Percentiles rank a stretch among this genome's conserved stretches.
Evolutionary conservation across 2,329 filamentous ascomycete species (phyloP).

Genomic region (Paracorniculantispora psalliotae): DNA sequence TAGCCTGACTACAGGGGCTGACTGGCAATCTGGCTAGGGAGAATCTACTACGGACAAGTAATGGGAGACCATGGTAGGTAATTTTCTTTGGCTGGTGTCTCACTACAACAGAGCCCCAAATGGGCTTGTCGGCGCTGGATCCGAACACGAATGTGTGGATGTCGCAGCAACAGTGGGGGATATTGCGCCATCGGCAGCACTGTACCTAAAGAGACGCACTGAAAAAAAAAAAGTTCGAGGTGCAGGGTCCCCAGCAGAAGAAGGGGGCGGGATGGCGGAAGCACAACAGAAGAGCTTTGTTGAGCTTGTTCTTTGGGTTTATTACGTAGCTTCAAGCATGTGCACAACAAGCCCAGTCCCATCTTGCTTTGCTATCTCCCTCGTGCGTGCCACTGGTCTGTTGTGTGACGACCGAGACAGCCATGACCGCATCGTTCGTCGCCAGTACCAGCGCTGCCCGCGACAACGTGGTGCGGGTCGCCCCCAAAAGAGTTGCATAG

Average conservation of each 20-base stretch:
- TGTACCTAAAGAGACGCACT: neutral
- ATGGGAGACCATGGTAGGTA: no score
- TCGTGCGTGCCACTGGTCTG: neutral
- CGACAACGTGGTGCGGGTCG: slow-evolving; percentile 12
- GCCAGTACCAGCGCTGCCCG: slow-evolving; percentile 11
- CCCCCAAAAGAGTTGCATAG: neutral
- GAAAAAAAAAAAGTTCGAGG: neutral
- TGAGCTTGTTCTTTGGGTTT: neutral
- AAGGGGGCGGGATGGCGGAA: no score
- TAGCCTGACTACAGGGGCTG: neutral
- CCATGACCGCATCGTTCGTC: neutral
- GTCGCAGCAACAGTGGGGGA: slow-evolving; percentile 5
- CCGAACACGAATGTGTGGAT: slow-evolving; percentile 8
- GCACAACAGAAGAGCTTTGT: neutral
- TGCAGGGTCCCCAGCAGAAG: neutral
- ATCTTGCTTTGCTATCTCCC: neutral
- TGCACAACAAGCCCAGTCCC: neutral
- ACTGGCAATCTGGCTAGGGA: neutral
- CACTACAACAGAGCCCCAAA: neutral
- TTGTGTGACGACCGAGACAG: slow-evolving; percentile 3
- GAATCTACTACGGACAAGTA: neutral
- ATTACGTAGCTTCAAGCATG: neutral
- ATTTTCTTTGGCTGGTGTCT: no score
- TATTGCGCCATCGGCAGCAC: slow-evolving; percentile 12
- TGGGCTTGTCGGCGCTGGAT: neutral